Conservation (phyloP, 2,329 filamentous ascomycete species). For the Cadophora malorum region DNA sequence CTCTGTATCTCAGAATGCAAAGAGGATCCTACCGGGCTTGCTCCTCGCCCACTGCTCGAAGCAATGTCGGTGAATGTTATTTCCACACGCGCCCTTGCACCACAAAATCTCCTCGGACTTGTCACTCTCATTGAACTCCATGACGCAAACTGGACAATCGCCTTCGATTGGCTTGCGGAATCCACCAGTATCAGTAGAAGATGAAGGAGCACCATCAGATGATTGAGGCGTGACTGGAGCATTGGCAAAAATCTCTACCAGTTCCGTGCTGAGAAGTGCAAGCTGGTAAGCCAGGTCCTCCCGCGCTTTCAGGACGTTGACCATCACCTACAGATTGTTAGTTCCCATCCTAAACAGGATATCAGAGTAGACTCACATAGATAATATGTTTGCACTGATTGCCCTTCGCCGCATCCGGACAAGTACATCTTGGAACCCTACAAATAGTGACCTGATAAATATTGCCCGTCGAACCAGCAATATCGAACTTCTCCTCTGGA, state of each 20-base stretch:
- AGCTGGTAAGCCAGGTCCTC: constrained; percentile 63
- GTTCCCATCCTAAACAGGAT: not conserved
- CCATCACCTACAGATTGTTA: constrained; percentile 52
- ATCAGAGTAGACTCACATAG: constrained; percentile 51
- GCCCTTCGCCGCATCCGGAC: constrained; percentile 58
- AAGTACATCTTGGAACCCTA: constrained; percentile 59
- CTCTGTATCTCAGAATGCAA: no score
- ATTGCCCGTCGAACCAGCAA: constrained; percentile 67
- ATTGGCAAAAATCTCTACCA: constrained; percentile 59
- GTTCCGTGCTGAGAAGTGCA: constrained; percentile 63
- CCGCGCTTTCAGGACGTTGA: constrained; percentile 62
- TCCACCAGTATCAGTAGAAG: constrained; percentile 49
- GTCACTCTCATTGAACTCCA: constrained; percentile 54
- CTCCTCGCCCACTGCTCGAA: constrained; percentile 61
- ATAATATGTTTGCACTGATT: constrained; percentile 70
- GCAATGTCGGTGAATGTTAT: constrained; percentile 62
- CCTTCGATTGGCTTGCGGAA: constrained; percentile 65
- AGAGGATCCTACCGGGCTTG: no score
- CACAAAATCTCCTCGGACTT: constrained; percentile 54
- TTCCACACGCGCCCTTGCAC: constrained; percentile 66
- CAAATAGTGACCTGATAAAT: constrained; percentile 63
- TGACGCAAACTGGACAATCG: constrained; percentile 68
- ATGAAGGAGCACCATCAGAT: constrained; percentile 41
- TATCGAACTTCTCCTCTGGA: constrained; percentile 56
- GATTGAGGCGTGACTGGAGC: constrained; percentile 57